Percentiles rank a stretch among this genome's conserved stretches.
phyloP scores from a whole-genome alignment of 2,329 filamentous ascomycete species.

The Dryadomyces quercus-mongolicae region DNA sequence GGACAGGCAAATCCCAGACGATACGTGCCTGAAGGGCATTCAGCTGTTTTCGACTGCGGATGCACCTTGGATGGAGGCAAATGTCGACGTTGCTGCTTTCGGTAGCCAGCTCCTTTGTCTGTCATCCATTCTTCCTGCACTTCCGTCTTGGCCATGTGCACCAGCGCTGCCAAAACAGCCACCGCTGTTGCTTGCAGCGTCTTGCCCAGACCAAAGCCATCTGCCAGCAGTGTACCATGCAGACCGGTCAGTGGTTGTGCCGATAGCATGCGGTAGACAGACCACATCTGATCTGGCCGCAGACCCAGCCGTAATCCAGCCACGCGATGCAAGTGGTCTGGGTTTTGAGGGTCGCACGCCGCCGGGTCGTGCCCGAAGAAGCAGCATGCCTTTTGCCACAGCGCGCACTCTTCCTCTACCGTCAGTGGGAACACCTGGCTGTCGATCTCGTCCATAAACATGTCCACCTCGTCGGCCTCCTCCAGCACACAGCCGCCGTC shows the following conservation, averaged over 20 bases:
- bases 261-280: neutral
- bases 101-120: neutral
- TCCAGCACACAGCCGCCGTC: neutral
- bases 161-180: neutral
- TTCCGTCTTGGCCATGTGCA: neutral
- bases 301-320: neutral
- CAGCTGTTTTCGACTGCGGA: neutral
- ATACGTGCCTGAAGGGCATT: neutral
- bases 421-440: neutral
- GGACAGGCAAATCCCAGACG: neutral
- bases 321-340: neutral
- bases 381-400: neutral
- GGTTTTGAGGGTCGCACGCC: neutral
- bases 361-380: neutral
- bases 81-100: neutral
- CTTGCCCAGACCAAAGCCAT: conserved; percentile 1
- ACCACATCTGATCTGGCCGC: conserved; percentile 2
- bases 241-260: neutral
- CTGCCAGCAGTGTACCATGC: conserved; percentile 1
- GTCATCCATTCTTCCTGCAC: neutral
- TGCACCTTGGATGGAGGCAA: neutral
- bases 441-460: neutral
- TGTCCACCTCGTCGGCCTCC: neutral
- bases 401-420: neutral
- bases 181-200: conserved; percentile 1